Base-by-base conservation (phyloP, 495 filamentous ascomycete species). In the Corynascus novoguineensis region DNA sequence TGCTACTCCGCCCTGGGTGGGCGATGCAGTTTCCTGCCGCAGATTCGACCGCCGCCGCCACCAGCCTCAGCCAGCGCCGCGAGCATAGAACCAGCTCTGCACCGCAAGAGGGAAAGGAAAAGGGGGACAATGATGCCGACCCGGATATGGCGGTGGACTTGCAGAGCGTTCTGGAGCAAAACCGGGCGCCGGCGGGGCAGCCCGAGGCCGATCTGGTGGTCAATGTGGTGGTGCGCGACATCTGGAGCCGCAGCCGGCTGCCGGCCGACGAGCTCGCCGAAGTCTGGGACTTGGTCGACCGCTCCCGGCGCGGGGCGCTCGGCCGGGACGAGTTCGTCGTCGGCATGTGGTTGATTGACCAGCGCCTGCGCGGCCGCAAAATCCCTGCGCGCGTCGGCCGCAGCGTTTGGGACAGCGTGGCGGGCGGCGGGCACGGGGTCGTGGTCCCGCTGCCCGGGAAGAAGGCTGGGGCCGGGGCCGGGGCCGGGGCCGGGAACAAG, bases 301-400 rank as follows among this genome's bases (percentile, higher is more conserved):
- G 78, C 3, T 69, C 75, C 12, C 68, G 76, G 12, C 73, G 76
- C 22, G 88, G 88, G 3, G 71, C 66, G 47, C 70, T 98, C 53
- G 78, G 74, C 22, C 82, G 82, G 66, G 83, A 89, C 37, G 90
- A 97, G 78, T 97, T 97, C 71, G 87, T 97, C 29, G 90, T 97
- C 38, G 93, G 93, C 12, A 83, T 92, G 79, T 98, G 93, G 93
- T 75, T 98, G 45, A 83, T 98, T 53, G 93, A 98, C 70, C 90
- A 96, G 73, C 76, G 85, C 60, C 73, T 97, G 35, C 88, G 88
- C 66, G 93, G 93, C 1, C 79, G 89, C 52, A 98, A 97, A 75
- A 76, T 96, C 32, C 93, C 93, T 0, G 71, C 80, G 5, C 83
- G 80, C 63, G 87, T 97, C 7, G 77, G 81, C 15, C 84, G 87